A percentile compares a stretch with the other conserved stretches of the same genome.
Conservation (phyloP, 441 rosid species). For the Aleurites moluccanus region DNA sequence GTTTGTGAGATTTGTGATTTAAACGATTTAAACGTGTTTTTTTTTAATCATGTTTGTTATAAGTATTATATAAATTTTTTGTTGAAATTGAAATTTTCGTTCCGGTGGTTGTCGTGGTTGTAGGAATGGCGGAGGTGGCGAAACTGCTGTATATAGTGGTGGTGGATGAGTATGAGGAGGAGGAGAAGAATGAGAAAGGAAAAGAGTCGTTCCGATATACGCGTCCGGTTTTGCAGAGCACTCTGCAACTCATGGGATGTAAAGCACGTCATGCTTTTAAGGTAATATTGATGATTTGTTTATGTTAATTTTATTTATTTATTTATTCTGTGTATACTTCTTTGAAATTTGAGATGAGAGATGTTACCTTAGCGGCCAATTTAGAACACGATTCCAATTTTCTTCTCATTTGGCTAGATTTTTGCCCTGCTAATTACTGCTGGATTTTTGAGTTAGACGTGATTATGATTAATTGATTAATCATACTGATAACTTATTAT, state of each 20-base stretch:
- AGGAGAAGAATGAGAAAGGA: conserved; percentile 31
- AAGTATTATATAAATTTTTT: background rate
- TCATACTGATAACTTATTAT: background rate
- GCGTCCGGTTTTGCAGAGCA: conserved; percentile 86
- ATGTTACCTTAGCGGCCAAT: background rate
- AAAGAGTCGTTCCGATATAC: conserved; percentile 79
- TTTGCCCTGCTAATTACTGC: background rate
- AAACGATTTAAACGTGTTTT: background rate
- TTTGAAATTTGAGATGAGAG: background rate
- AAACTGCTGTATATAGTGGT: conserved; percentile 86
- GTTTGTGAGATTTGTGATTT: background rate
- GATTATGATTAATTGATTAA: background rate
- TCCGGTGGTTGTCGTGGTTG: background rate
- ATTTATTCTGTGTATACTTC: background rate
- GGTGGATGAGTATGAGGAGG: conserved; percentile 39
- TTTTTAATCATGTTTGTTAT: background rate
- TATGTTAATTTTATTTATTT: background rate
- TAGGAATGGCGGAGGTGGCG: conserved; percentile 16
- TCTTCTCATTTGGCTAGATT: background rate
- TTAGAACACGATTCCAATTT: background rate
- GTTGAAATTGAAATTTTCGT: background rate
- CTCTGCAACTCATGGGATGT: conserved; percentile 98
- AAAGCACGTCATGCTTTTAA: conserved; percentile 98
- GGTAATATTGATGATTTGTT: conserved; percentile 36
- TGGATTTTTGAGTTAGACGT: background rate